These are phyloP conservation scores for Galerina marginata DNA, from an alignment of 768 basidiomycete species.

Conservation along the genomic window DNA sequence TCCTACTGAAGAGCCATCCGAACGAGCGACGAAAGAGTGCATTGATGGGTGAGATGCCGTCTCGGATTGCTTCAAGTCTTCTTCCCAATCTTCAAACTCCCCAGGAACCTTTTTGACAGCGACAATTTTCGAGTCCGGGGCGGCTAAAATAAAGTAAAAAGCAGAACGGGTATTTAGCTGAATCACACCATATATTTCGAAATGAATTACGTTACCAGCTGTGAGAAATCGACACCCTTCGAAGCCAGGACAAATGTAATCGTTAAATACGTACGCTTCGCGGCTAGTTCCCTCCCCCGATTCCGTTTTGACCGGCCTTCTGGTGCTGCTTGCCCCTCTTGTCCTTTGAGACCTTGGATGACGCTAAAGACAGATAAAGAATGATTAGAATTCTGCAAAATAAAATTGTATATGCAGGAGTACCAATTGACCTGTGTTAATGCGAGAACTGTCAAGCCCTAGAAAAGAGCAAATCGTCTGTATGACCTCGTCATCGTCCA, in stretches of 20 bases:
- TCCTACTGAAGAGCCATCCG: neutral
- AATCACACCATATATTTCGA: neutral
- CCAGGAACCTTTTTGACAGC: conserved; percentile 12
- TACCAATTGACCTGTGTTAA: conserved; percentile 16
- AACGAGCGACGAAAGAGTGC: neutral
- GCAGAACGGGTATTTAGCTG: neutral
- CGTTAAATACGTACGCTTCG: neutral
- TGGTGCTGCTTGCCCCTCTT: neutral
- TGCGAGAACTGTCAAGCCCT: conserved; percentile 4
- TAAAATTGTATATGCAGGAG: neutral
- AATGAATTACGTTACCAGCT: conserved; percentile 19
- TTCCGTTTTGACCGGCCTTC: neutral
- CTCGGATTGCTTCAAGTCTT: neutral
- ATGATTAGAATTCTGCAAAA: neutral
- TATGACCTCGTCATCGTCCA: conserved; percentile 16
- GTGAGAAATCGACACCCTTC: neutral
- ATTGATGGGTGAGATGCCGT: neutral
- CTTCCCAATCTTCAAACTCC: conserved; percentile 14
- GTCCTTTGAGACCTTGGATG: neutral
- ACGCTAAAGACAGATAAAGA: neutral
- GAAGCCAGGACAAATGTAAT: conserved; percentile 2
- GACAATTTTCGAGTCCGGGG: conserved; percentile 11
- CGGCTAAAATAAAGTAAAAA: neutral
- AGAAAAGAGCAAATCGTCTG: conserved; percentile 15
- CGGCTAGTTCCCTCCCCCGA: neutral